A percentile compares a stretch with the other conserved stretches of the same genome.
phyloP scores from a whole-genome alignment of 2,329 filamentous ascomycete species.

The Epichloe gansuensis region DNA sequence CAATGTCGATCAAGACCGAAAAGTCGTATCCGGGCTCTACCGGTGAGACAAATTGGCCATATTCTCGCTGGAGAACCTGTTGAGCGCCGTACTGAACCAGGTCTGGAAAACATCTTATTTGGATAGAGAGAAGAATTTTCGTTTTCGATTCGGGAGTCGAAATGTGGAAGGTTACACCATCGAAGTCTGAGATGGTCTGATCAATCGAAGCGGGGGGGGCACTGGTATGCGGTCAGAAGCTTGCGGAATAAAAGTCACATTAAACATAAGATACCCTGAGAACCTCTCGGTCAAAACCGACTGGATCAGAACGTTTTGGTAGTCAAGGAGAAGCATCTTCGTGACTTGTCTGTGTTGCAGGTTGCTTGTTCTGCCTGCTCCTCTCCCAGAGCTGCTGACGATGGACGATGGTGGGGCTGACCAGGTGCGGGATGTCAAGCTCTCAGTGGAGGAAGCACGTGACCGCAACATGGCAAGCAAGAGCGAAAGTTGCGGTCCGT shows the following conservation, averaged over 20 bases:
- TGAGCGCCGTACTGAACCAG: slow-evolving; percentile 87
- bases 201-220: slow-evolving; percentile 81
- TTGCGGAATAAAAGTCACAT: neutral
- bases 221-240: slow-evolving; percentile 39
- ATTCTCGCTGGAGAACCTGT: slow-evolving; percentile 84
- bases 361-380: slow-evolving; percentile 14
- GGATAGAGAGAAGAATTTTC: slow-evolving; percentile 86
- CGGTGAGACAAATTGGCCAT: slow-evolving; percentile 76
- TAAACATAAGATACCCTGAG: slow-evolving; percentile 47
- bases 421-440: slow-evolving; percentile 18
- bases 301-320: slow-evolving; percentile 96
- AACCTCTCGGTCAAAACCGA: slow-evolving; percentile 92
- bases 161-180: slow-evolving; percentile 96
- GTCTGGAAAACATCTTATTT: slow-evolving; percentile 90
- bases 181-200: slow-evolving; percentile 97
- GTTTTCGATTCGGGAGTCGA: slow-evolving; percentile 90
- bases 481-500: neutral
- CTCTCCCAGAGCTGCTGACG: slow-evolving; percentile 23
- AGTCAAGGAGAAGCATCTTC: slow-evolving; percentile 87
- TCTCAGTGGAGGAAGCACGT: slow-evolving; percentile 18
- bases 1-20: slow-evolving; percentile 79
- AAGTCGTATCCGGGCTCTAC: slow-evolving; percentile 94
- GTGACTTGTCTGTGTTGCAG: slow-evolving; percentile 9
- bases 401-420: slow-evolving; percentile 26
- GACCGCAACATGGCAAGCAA: slow-evolving; percentile 9